Base-by-base conservation (phyloP, 352 stramenopile species). In the Hyaloperonospora brassicae region DNA sequence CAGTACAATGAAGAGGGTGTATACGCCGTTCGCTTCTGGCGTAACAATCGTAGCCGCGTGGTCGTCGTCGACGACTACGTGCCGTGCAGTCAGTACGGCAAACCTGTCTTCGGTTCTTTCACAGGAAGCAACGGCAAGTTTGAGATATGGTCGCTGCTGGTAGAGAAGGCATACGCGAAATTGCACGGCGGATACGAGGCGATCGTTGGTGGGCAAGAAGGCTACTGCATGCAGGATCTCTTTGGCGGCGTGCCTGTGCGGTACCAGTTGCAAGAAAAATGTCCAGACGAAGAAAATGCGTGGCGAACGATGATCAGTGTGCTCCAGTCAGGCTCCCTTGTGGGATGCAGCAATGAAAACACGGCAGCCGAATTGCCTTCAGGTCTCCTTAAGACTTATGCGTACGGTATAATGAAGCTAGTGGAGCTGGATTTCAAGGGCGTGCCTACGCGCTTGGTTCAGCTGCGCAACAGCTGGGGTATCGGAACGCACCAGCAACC, bases 141-240 rank as follows among this genome's bases (percentile, higher is more conserved):
- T 64, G 90, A 97, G 65, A 84, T 97, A 44, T 98, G 91, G 93
- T 89, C 89, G 12, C 52, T 96, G 43, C 70, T 97, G 21, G 61
- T 97, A 14, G 93, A 98, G 63, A 98, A 98, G 59, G 91, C 91
- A n/a, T 97, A 97, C 63, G 89, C 93, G 1, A 97, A 97, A 56
- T 79, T 95, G 27, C 85, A 93, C 61, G 91, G 91, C 31, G 86
- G 76, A 25, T 98, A 97, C 64, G 83, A 90, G 38, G 65, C 71
- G 4, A 89, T 97, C 43, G 72, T 95, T 17, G 88, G 90, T 41
- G 92, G 90, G 11, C 85, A 93, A 53, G 83, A 93, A 36, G 59
- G 73, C 1, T 85, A 85, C 38, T 78, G 64, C 22, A 65, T 93
- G 25, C 80, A 93, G 47, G 83, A 93, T 50, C 52, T 93, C 1